These are phyloP conservation scores for Solanum hybrid DNA, from an alignment of 305 asterid genomes.

Conservation along the genomic window DNA sequence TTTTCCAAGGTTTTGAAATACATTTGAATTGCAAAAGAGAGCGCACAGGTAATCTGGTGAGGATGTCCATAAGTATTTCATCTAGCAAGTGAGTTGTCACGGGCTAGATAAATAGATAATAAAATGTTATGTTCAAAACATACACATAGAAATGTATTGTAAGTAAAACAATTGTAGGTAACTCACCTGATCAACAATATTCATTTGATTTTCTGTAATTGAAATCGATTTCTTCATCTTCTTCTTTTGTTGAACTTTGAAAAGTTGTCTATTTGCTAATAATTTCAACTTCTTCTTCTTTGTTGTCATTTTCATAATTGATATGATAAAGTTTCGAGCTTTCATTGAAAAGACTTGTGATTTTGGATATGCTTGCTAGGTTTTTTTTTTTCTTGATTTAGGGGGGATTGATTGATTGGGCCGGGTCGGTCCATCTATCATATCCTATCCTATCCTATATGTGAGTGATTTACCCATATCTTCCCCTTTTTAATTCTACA, in stretches of 20 bases:
- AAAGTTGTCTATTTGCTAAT: background rate
- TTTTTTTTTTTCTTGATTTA: background rate
- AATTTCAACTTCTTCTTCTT: background rate
- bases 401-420: background rate
- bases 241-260: background rate
- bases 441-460: background rate
- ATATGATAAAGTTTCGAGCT: background rate
- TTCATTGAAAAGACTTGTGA: background rate
- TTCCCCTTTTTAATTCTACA: background rate
- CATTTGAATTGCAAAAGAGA: background rate
- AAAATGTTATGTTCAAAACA: background rate
- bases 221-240: background rate
- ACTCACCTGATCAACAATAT: background rate
- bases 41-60: background rate
- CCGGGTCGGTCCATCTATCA: background rate
- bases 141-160: background rate
- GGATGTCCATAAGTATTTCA: background rate
- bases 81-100: background rate
- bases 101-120: background rate
- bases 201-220: background rate
- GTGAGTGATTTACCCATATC: background rate
- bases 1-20: background rate
- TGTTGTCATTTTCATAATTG: background rate
- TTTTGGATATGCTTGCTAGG: background rate
- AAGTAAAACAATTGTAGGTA: background rate